Evolutionary conservation across 345 rosid species (phyloP).

Genomic region (Kandelia obovata): DNA sequence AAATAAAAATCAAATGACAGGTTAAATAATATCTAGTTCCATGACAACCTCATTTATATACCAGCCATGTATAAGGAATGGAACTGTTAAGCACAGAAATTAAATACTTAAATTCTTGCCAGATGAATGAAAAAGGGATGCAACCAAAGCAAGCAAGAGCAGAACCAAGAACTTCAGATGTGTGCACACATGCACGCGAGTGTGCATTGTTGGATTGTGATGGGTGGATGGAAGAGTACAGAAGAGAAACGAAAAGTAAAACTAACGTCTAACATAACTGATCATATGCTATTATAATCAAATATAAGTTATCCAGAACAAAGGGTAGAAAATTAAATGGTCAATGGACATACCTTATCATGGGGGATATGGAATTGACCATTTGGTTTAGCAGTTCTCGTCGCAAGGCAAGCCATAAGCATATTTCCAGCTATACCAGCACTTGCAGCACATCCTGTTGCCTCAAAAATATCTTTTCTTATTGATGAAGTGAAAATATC

Average conservation of each 20-base stretch:
- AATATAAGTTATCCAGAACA: not conserved
- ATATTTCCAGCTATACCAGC: slow-evolving; percentile 83
- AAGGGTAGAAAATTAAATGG: not conserved
- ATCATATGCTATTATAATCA: not conserved
- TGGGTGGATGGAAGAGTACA: too few species aligned
- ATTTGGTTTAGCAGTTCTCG: slow-evolving; percentile 84
- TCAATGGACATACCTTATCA: slow-evolving; percentile 42
- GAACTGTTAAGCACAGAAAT: too few species aligned
- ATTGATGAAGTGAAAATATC: slow-evolving; percentile 57
- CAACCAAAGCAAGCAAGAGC: too few species aligned
- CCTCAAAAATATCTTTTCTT: slow-evolving; percentile 69
- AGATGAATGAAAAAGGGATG: too few species aligned
- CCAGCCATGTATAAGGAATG: too few species aligned
- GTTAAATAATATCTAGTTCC: not conserved
- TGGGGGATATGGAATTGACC: slow-evolving; percentile 75
- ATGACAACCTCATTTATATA: not conserved
- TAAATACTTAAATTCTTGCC: too few species aligned
- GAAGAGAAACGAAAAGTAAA: too few species aligned
- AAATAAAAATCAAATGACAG: too few species aligned
- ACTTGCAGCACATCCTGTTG: slow-evolving; percentile 89
- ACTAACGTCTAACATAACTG: too few species aligned
- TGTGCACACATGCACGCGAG: too few species aligned
- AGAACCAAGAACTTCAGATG: too few species aligned
- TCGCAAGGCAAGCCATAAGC: slow-evolving; percentile 97
- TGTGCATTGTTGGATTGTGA: too few species aligned